These are phyloP conservation scores for Pterocarpus macrocarpus DNA, from an alignment of 306 rosid species.

Conservation along the genomic window DNA sequence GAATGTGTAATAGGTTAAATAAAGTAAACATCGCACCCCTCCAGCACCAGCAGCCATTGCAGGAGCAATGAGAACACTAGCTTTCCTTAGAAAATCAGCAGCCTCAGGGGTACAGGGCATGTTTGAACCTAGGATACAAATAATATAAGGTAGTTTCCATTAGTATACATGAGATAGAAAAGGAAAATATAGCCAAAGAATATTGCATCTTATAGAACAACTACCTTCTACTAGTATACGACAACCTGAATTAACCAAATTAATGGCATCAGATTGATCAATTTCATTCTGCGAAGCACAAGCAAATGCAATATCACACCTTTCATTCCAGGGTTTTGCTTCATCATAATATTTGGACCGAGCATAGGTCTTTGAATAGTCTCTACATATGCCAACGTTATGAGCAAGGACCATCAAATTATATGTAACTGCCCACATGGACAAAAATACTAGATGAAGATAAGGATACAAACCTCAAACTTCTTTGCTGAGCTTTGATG, in stretches of 20 bases:
- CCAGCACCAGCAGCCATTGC: constrained; percentile 96
- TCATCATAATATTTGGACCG: constrained; percentile 89
- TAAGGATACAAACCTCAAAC: constrained; percentile 68
- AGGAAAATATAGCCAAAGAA: constrained; percentile 19
- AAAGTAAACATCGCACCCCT: constrained; percentile 71
- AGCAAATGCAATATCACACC: constrained; percentile 86
- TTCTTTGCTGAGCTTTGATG: constrained; percentile 81
- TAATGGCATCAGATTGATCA: constrained; percentile 80
- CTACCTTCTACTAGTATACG: constrained; percentile 85
- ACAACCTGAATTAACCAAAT: constrained; percentile 82
- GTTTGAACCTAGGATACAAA: constrained; percentile 77
- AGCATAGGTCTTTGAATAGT: constrained; percentile 88
- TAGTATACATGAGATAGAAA: constrained; percentile 11
- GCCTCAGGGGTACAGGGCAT: constrained; percentile 90
- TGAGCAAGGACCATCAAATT: constrained; percentile 40
- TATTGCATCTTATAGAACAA: constrained; percentile 21
- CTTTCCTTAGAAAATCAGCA: constrained; percentile 77
- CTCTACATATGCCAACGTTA: constrained; percentile 60
- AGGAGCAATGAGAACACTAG: constrained; percentile 84
- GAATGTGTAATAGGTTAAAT: constrained; percentile 27
- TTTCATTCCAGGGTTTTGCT: constrained; percentile 89
- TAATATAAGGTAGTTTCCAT: constrained; percentile 18
- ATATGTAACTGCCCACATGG: constrained; percentile 11
- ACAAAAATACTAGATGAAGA: constrained; percentile 14
- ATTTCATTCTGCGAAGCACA: constrained; percentile 91